Evolutionary conservation across 108 stramenopile species (phyloP).

Genomic region (Nannochloropsis gaditana): DNA sequence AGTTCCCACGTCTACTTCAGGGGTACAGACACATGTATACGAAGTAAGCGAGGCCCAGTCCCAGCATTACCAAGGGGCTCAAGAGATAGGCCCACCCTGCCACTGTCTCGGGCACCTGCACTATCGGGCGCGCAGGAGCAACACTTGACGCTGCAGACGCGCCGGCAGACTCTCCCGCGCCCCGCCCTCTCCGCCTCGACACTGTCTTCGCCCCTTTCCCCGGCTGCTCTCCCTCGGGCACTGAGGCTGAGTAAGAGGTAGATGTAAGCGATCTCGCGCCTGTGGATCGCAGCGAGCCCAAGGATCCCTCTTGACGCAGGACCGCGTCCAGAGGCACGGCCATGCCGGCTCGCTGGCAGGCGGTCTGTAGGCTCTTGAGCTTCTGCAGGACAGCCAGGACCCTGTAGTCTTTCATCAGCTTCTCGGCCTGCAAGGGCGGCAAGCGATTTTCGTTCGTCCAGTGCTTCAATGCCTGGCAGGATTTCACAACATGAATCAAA

Average conservation of each 20-base stretch:
- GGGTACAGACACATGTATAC: too few species aligned
- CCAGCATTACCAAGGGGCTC: not conserved
- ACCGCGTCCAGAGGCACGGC: slow-evolving; percentile 13
- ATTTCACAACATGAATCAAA: not conserved
- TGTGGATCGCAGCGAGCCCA: not conserved
- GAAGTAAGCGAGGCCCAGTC: not conserved
- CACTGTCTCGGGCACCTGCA: slow-evolving; percentile 6
- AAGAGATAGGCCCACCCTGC: not conserved
- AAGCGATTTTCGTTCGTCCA: slow-evolving; percentile 18
- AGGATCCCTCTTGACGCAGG: not conserved
- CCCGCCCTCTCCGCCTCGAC: too few species aligned
- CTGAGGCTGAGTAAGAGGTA: too few species aligned
- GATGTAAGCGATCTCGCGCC: too few species aligned
- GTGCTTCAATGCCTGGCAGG: slow-evolving; percentile 14
- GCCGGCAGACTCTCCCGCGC: not conserved
- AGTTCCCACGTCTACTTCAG: too few species aligned
- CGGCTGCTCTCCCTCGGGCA: too few species aligned
- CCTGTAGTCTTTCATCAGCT: slow-evolving; percentile 13
- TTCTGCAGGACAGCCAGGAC: slow-evolving; percentile 7
- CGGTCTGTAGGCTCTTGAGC: not conserved
- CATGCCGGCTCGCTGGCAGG: not conserved
- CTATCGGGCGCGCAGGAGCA: not conserved
- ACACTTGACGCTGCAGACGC: not conserved
- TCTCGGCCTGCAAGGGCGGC: not conserved
- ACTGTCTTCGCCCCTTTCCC: too few species aligned